Evolutionary conservation across 2,329 filamentous ascomycete species (phyloP).

Genomic region (Aureobasidium namibiae): DNA sequence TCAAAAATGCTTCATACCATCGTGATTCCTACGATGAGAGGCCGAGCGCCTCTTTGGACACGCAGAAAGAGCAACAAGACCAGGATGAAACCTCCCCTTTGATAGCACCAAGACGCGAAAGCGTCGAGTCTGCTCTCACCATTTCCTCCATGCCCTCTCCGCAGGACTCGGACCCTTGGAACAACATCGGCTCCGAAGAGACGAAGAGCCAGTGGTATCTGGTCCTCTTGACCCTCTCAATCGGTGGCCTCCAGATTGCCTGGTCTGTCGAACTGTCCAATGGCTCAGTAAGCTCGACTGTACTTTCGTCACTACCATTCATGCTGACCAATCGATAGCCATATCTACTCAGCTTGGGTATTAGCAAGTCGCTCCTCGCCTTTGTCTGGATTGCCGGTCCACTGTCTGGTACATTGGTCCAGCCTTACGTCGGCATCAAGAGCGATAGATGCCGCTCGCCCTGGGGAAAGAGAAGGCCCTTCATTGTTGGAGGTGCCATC

Average conservation of each 20-base stretch:
- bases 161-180: conserved; percentile 26
- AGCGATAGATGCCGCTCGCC: conserved; percentile 42
- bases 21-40: background rate
- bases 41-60: background rate
- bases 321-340: conserved; percentile 27
- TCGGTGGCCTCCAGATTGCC: conserved; percentile 81
- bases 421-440: conserved; percentile 46
- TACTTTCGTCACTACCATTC: background rate
- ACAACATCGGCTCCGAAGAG: conserved; percentile 44
- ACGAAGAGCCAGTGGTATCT: conserved; percentile 82
- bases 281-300: conserved; percentile 54
- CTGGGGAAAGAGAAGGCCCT: conserved; percentile 45
- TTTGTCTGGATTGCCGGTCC: conserved; percentile 50
- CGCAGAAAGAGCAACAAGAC: conserved; percentile 13
- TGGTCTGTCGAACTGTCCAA: conserved; percentile 95
- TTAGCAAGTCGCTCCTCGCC: conserved; percentile 43
- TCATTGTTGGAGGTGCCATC: conserved; percentile 42
- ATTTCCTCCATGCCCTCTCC: conserved; percentile 15
- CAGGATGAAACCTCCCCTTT: conserved; percentile 26
- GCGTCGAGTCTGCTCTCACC: conserved; percentile 14
- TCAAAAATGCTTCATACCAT: background rate
- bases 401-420: conserved; percentile 44
- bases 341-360: conserved; percentile 44
- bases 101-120: conserved; percentile 16
- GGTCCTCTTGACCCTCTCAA: conserved; percentile 74